Conservation (phyloP, 108 stramenopile species). For the Craspedostauros australis region DNA sequence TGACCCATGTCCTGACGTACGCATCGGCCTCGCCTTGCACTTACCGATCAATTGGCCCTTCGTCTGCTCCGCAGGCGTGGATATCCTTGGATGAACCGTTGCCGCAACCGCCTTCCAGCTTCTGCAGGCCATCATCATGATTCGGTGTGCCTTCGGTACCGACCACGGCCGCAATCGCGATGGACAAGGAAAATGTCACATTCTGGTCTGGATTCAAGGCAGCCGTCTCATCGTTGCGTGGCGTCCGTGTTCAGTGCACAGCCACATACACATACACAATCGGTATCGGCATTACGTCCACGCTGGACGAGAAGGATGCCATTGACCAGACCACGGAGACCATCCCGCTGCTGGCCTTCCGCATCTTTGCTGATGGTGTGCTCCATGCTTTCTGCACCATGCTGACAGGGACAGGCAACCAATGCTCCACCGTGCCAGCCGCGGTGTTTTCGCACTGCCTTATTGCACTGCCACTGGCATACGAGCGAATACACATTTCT, state of each 20-base stretch:
- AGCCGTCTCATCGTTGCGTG: slow-evolving; percentile 18
- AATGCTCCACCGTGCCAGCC: slow-evolving; percentile 39
- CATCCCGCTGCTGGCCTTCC: slow-evolving; percentile 43
- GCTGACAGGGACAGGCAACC: slow-evolving; percentile 60
- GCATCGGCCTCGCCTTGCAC: slow-evolving; percentile 43
- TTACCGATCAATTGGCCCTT: slow-evolving; percentile 55
- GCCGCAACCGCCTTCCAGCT: slow-evolving; percentile 40
- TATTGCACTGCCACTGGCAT: slow-evolving; percentile 53
- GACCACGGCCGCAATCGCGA: slow-evolving; percentile 13
- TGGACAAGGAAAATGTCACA: slow-evolving; percentile 20
- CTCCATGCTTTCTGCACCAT: slow-evolving; percentile 49
- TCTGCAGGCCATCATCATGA: slow-evolving; percentile 35
- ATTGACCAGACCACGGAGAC: slow-evolving; percentile 35
- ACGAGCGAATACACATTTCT: slow-evolving; percentile 40
- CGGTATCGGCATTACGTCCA: slow-evolving; percentile 38
- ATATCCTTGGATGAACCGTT: slow-evolving; percentile 45
- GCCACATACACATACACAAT: slow-evolving; percentile 20
- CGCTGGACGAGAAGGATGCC: slow-evolving; percentile 21
- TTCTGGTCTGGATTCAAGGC: slow-evolving; percentile 19
- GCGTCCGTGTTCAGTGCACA: too few species aligned
- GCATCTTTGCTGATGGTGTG: slow-evolving; percentile 66
- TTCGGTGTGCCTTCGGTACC: slow-evolving; percentile 20
- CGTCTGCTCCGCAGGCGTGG: slow-evolving; percentile 34
- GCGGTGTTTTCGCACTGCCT: slow-evolving; percentile 56
- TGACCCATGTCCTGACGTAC: slow-evolving; percentile 44